These are phyloP conservation scores for Penicillium lividum DNA, from an alignment of 495 filamentous ascomycete species.

Conservation along the genomic window DNA sequence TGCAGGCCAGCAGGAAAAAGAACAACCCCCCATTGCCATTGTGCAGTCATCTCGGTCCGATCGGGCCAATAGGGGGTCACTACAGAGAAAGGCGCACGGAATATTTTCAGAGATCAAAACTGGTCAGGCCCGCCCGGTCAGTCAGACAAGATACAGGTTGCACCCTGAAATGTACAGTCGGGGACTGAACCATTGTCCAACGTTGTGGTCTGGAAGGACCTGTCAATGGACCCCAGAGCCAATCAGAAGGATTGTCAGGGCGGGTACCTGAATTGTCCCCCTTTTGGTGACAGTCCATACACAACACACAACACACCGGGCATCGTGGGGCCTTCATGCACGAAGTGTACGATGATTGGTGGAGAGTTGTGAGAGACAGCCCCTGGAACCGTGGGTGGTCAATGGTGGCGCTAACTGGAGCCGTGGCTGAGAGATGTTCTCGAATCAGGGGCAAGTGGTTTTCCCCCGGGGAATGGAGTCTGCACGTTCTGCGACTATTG, in stretches of 20 bases:
- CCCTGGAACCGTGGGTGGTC: conserved; percentile 26
- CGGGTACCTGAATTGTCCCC: conserved; percentile 32
- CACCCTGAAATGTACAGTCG: conserved; percentile 10
- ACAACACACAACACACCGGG: conserved; percentile 11
- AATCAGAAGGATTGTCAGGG: conserved; percentile 20
- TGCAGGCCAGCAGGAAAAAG: conserved; percentile 6
- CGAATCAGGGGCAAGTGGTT: conserved; percentile 25
- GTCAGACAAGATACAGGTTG: conserved; percentile 6
- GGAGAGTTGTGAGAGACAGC: conserved; percentile 9
- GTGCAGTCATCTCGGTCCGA: conserved; percentile 11
- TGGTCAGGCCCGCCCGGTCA: neutral
- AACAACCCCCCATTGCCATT: neutral
- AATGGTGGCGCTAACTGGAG: conserved; percentile 24
- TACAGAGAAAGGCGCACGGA: conserved; percentile 12
- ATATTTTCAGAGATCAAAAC: conserved; percentile 9
- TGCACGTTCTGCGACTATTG: conserved; percentile 6
- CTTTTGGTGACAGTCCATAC: conserved; percentile 13
- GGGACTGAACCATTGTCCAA: conserved; percentile 3
- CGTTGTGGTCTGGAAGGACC: conserved; percentile 26
- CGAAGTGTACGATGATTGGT: conserved; percentile 24
- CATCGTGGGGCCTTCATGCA: conserved; percentile 9
- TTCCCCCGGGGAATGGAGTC: conserved; percentile 8
- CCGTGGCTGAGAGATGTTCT: conserved; percentile 16
- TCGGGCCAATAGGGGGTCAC: conserved; percentile 15
- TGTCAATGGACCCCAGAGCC: conserved; percentile 21